Evolutionary conservation across 139 green algal species (phyloP).

Genomic region (Dunaliella sp.): DNA sequence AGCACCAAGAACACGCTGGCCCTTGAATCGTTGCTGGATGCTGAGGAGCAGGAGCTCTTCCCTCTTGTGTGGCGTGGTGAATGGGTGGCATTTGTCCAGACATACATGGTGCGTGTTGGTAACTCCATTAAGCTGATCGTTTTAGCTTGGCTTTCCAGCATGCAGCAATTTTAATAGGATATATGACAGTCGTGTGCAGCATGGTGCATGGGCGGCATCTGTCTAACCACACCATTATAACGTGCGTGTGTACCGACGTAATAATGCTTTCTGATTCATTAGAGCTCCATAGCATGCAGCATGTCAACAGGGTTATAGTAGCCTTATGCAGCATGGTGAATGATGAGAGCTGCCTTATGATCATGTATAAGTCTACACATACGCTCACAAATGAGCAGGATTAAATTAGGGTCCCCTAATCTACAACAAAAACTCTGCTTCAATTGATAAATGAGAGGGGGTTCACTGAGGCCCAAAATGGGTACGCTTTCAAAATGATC

Average conservation of each 20-base stretch:
- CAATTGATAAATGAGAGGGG: too few species aligned
- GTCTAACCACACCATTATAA: neutral
- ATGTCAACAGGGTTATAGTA: neutral
- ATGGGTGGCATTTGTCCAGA: neutral
- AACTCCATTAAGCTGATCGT: neutral
- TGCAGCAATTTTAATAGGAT: neutral
- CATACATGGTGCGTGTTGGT: conserved; percentile 1
- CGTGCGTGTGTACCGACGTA: neutral
- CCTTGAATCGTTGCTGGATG: neutral
- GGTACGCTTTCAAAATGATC: too few species aligned
- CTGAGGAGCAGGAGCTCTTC: neutral
- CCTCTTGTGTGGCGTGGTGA: conserved; percentile 7
- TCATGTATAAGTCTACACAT: too few species aligned
- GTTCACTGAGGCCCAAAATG: too few species aligned
- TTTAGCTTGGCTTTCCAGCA: neutral
- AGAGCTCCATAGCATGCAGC: neutral
- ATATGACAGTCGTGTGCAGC: neutral
- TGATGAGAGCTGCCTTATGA: too few species aligned
- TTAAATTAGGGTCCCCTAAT: too few species aligned
- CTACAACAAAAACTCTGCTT: too few species aligned
- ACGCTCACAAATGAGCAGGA: too few species aligned
- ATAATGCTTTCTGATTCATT: neutral
- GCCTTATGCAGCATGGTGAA: too few species aligned
- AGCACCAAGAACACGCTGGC: neutral
- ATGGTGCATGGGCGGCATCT: neutral